phyloP scores from a whole-genome alignment of 495 filamentous ascomycete genomes.

The Aspergillus conjunctus region DNA sequence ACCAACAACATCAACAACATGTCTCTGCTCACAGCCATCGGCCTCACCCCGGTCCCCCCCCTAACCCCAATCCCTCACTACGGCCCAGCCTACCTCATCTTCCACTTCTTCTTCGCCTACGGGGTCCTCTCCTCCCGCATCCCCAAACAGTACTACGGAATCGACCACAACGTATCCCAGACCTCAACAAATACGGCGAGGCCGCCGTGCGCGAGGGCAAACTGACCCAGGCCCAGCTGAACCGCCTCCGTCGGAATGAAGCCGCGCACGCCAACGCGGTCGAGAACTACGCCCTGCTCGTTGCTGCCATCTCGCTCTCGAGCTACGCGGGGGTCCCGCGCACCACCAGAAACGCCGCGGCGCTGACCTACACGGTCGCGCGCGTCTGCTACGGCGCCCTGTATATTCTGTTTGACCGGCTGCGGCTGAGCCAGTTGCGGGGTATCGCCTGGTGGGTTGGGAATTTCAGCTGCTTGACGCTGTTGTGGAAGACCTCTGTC shows the following conservation, averaged over 20 bases:
- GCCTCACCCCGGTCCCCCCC: constrained; percentile 26
- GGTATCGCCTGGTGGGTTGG: constrained; percentile 33
- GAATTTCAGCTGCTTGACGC: constrained; percentile 31
- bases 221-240: constrained; percentile 45
- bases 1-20: background rate
- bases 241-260: constrained; percentile 50
- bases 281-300: constrained; percentile 39
- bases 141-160: constrained; percentile 48
- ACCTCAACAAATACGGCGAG: constrained; percentile 48
- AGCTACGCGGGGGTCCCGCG: constrained; percentile 27
- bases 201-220: constrained; percentile 50
- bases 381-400: constrained; percentile 25
- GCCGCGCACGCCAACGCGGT: constrained; percentile 52
- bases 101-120: constrained; percentile 54
- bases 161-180: constrained; percentile 53
- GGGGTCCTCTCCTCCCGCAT: constrained; percentile 47
- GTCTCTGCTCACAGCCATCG: constrained; percentile 24
- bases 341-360: constrained; percentile 28
- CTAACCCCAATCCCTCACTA: constrained; percentile 31
- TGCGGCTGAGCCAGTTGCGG: constrained; percentile 24
- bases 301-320: constrained; percentile 27
- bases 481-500: constrained; percentile 27
- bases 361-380: constrained; percentile 30
- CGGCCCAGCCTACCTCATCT: constrained; percentile 43
- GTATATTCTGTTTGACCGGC: constrained; percentile 30